Evolutionary conservation across 257 asterid genomes (phyloP), one percentile per base, ranked within the genome.

Genomic region (Haberlea rhodopensis): DNA sequence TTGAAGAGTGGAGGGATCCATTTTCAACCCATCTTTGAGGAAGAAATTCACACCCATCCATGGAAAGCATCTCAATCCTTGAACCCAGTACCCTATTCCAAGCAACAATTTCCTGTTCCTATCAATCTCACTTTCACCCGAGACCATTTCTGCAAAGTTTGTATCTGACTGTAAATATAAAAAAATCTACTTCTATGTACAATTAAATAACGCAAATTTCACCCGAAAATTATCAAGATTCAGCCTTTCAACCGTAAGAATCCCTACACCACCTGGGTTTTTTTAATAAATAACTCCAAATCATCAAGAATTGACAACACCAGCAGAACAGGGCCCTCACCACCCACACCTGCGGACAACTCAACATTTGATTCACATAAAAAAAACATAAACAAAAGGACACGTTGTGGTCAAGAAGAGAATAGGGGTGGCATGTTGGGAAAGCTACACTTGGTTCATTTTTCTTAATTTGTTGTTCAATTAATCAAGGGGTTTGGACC

Each of bases 11-110:
- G 96, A 81, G 5, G 97, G 90, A 25, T 90, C 95, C 74, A 94
- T 85, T 63, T 60, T 78, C 67, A 94, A 57, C 54, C 89, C 95
- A 78, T 94, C 97, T 71, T 94, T 94, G 11, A 94, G 85, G 80
- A 90, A 94, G 64, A 94, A 94, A 71, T 67, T 86, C 54, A 94
- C 90, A 1, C 85, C 99, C 89, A 94, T 83, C 99, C 96, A 94
- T 45, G 99, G 95, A 18, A 94, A 94, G 57, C 99, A 94, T 63
- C 99, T 79, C 66, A 94, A 70, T 1, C 99, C 99, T 77, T 94
- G 99, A 71, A 90, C 87, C 83, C 76, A 86, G 58, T 63, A 94
- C 27, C 99, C 99, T 63, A 94, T 70, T 23, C 97, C 96, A 60
- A 90, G 64, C 79, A 94, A 49, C 78, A 87, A 48, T 57, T 82